Evolutionary conservation across 306 rosid genomes (phyloP).

Genomic region (Nissolia schottii): DNA sequence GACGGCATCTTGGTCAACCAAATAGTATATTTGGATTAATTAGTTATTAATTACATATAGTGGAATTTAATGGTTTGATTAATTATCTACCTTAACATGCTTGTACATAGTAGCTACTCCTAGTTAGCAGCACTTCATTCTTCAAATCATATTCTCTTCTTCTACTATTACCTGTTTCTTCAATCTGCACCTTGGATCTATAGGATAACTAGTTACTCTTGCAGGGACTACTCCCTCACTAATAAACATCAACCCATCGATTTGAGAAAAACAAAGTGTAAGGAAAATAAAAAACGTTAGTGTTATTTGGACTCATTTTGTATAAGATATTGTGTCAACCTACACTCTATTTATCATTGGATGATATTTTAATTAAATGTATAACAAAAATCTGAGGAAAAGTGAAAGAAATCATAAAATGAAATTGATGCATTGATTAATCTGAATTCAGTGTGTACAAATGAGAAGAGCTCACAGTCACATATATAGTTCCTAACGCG

Average conservation of each 20-base stretch:
- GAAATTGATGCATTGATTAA: no score
- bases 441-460: no score
- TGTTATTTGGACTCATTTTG: no score
- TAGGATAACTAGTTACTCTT: neutral
- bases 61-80: neutral
- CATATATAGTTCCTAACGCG: no score
- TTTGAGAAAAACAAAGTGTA: neutral
- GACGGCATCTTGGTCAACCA: neutral
- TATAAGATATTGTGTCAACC: no score
- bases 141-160: neutral
- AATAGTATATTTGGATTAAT: neutral
- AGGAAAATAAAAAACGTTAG: no score
- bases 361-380: no score
- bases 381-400: no score
- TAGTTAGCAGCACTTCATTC: neutral
- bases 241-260: neutral
- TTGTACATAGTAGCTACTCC: neutral
- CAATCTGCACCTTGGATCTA: neutral
- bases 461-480: no score
- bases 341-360: no score
- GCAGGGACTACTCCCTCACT: no score
- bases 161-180: neutral
- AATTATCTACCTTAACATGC: neutral
- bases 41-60: neutral
- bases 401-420: no score